phyloP scores from a whole-genome alignment of 495 filamentous ascomycete genomes.

The Rhizodiscina lignyota region DNA sequence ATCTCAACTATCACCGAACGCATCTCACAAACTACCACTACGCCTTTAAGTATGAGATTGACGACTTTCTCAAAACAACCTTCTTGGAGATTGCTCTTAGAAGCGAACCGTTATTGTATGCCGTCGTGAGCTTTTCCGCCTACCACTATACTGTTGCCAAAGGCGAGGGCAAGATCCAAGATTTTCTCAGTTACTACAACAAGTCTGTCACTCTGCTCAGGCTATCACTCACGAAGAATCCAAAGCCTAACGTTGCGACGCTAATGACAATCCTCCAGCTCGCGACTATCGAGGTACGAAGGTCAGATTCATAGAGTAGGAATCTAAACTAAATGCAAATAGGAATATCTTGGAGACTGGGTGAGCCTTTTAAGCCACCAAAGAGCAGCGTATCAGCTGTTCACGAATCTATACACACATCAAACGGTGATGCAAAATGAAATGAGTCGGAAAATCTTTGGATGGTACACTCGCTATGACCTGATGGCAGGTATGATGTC shows the following conservation, averaged over 20 bases:
- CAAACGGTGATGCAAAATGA: constrained; percentile 55
- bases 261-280: constrained; percentile 82
- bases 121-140: constrained; percentile 77
- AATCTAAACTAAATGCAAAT: constrained; percentile 3
- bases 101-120: constrained; percentile 73
- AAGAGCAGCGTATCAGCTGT: constrained; percentile 68
- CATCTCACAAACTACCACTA: constrained; percentile 69
- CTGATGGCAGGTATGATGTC: constrained; percentile 70
- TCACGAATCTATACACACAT: constrained; percentile 63
- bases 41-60: constrained; percentile 47
- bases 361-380: constrained; percentile 83
- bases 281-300: constrained; percentile 74
- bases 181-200: constrained; percentile 83
- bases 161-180: constrained; percentile 51
- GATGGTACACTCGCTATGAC: constrained; percentile 86
- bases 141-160: constrained; percentile 64
- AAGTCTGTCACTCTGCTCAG: constrained; percentile 64
- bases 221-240: constrained; percentile 48
- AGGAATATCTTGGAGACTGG: constrained; percentile 96
- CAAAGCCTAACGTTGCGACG: constrained; percentile 55
- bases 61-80: constrained; percentile 53
- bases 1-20: constrained; percentile 60
- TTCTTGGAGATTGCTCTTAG: constrained; percentile 56
- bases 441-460: constrained; percentile 51
- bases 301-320: not conserved